These are phyloP conservation scores for Fusarium pseudonygamai DNA, from an alignment of 2,329 filamentous ascomycete species.

Conservation along the genomic window DNA sequence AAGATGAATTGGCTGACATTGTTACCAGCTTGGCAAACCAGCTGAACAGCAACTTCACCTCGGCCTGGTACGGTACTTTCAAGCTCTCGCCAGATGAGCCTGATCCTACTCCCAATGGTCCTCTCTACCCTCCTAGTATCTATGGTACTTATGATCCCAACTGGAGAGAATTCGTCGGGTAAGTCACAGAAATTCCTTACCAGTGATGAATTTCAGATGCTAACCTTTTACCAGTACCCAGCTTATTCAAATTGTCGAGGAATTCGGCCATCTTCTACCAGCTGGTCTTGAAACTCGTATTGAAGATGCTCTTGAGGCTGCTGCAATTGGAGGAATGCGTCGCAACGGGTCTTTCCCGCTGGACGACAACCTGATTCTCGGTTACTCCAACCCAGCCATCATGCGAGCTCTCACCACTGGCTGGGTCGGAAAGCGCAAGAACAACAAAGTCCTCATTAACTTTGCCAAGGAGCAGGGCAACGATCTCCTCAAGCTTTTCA, in stretches of 20 bases:
- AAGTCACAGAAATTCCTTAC: background rate
- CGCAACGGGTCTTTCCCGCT: constrained; percentile 5
- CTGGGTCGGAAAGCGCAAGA: constrained; percentile 52
- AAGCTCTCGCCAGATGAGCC: constrained; percentile 17
- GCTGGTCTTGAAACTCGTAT: constrained; percentile 4
- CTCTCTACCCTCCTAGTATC: constrained; percentile 5
- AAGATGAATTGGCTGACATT: accelerated
- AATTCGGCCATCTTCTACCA: background rate
- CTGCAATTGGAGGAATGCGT: constrained; percentile 15
- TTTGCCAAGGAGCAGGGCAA: constrained; percentile 50
- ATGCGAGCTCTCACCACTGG: constrained; percentile 53
- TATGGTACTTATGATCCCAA: constrained; percentile 14
- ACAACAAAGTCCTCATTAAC: constrained; percentile 49
- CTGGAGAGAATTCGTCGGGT: constrained; percentile 19
- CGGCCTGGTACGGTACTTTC: constrained; percentile 15
- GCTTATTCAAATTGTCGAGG: constrained; percentile 11
- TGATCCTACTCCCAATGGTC: background rate
- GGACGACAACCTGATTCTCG: constrained; percentile 39
- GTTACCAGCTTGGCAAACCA: background rate
- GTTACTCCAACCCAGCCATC: constrained; percentile 53
- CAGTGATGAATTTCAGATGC: accelerated
- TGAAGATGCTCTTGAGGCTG: background rate
- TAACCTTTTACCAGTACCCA: background rate
- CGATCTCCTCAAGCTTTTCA: constrained; percentile 45
- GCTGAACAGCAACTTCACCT: constrained; percentile 4